Conservation (phyloP, 495 filamentous ascomycete genomes). For the Aspergillus campestris region DNA sequence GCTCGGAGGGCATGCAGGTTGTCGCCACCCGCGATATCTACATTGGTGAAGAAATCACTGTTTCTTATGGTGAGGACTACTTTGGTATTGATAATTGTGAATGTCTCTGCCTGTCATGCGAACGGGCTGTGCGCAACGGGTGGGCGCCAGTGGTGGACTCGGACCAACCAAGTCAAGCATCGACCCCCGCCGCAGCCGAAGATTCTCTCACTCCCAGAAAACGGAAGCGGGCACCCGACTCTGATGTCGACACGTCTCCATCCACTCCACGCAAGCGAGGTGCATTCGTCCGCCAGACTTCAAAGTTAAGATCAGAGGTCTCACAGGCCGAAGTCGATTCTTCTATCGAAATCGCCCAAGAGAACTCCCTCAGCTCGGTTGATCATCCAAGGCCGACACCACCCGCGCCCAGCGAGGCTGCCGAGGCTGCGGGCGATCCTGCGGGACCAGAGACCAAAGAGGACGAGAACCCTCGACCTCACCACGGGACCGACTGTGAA, state of each 20-base stretch:
- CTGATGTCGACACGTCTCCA: constrained; percentile 27
- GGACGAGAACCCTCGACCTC: neutral
- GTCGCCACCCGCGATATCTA: constrained; percentile 71
- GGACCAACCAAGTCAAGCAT: constrained; percentile 23
- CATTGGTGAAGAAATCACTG: constrained; percentile 88
- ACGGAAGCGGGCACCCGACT: constrained; percentile 31
- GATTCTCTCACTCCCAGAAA: constrained; percentile 28
- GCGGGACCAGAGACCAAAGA: neutral
- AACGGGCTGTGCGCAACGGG: constrained; percentile 65
- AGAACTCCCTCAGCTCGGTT: neutral
- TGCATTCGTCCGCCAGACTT: constrained; percentile 31
- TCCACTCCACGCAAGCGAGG: constrained; percentile 30
- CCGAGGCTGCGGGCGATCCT: constrained; percentile 4
- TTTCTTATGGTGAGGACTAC: constrained; percentile 90
- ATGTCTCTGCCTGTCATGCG: constrained; percentile 85
- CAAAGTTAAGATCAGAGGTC: constrained; percentile 35
- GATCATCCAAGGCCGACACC: too few relatives aligned
- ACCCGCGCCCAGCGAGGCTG: neutral
- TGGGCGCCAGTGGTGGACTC: constrained; percentile 53
- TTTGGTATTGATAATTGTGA: constrained; percentile 94
- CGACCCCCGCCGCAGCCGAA: constrained; percentile 22
- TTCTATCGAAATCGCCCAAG: constrained; percentile 10
- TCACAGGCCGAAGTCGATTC: constrained; percentile 22
- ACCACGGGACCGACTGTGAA: constrained; percentile 15
- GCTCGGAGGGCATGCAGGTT: constrained; percentile 81